Evolutionary conservation across 352 stramenopile species (phyloP), one percentile per base, ranked within the genome.

Genomic region (Sclerospora graminicola): DNA sequence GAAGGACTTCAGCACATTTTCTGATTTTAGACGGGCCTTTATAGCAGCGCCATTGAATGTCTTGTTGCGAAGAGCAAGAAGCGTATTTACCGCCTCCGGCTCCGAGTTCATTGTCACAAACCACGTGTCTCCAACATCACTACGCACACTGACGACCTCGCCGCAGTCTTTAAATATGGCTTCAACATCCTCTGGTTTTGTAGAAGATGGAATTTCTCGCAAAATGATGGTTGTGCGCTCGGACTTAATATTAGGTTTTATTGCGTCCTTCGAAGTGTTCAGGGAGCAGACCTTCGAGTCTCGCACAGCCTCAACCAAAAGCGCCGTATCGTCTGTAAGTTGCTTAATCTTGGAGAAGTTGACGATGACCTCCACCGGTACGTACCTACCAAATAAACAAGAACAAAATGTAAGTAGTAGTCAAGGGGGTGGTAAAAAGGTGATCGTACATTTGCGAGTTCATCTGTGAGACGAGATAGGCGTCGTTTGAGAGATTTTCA

Each of bases 221-320:
- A 96, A 54, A 51, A 96, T 96, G 60, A 96, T 96, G 40, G 87
- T 96, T 37, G 88, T 95, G 49, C 86, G 73, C 60, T 96, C 86
- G 31, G 75, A 82, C 62, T 95, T 95, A 51, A 96, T 80, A 62
- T 92, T 95, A 31, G 87, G 84, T 57, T 94, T 95, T 65, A 96
- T 92, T 24, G 83, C 80, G 51, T 95, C 72, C 39, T 89, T 72
- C 33, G 77, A 57, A 30, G 68, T 66, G 61, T 70, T 94, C n/a
- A 91, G 51, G 1, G 62, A 63, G 48, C 75, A 83, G 24, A 89
- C 47, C 56, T 42, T 79, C 9, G 80, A 92, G 51, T 89, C 62
- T 31, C 63, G 52, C 31, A 94, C 74, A 21, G 82, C 60, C 21
- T 88, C 79, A 0, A 89, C 51, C 24, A 94, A 46, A 27, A 90